Base-by-base conservation (phyloP, 306 rosid genomes). In the Pyrus bretschneideri region DNA sequence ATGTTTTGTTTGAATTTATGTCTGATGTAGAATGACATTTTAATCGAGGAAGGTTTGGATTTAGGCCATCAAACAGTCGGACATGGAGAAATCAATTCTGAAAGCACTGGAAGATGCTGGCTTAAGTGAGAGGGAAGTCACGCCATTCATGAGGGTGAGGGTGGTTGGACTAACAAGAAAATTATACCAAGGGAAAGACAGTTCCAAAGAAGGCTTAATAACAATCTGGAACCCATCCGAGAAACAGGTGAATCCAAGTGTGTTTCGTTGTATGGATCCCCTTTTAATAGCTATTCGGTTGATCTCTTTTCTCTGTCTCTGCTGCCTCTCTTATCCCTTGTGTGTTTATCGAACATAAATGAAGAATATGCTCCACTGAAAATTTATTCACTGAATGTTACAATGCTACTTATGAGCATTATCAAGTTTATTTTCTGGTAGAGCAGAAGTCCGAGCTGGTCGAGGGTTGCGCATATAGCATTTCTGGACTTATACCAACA, bases 211-310 rank as follows among this genome's bases (percentile, higher is more conserved):
- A 86, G 98, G 98, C 49, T 73, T 92, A 40, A 84, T 92, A 75
- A 90, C 97, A 64, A 87, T 94, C 79, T 94, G 98, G 98, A 90
- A 92, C 77, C 97, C 97, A 67, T 82, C 95, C 1, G 91, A 84
- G 85, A 86, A 90, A 77, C 90, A 87, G 91, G 91, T 83, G 67
- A 77, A 73, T 58, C 66, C 77, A 72, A 66, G 25, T 58, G 69
- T 38, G 69, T 66, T 57, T 17, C 69, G 55, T 62, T 15, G 40
- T 25, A 60, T 11, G 2, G 19, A 60, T 60, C 15, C 65, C 8
- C 7, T 23, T 31, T 45, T 59, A 17, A 17, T 25, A 35, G 73
- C 3, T 69, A 66, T 60, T 72, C 10, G 66, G 12, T 57, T 27
- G 60, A 25, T 72, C 63, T 11, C 70, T 57, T 15, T 62, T 40